Evolutionary conservation across 2,329 filamentous ascomycete species (phyloP).

Genomic region (Helotiales sp.): DNA sequence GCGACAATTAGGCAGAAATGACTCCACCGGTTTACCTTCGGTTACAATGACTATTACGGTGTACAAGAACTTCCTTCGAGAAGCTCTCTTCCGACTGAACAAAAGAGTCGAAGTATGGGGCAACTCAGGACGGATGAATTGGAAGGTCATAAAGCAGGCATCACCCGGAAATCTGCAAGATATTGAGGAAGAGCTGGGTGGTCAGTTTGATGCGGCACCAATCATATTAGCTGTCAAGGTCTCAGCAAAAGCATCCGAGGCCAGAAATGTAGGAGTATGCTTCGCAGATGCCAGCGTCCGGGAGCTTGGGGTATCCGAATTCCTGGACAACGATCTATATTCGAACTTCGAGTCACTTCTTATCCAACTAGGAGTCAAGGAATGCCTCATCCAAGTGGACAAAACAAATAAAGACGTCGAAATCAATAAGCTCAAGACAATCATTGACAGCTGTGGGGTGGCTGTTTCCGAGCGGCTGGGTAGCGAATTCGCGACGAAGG

Average conservation of each 20-base stretch:
- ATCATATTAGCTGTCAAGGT: constrained; percentile 96
- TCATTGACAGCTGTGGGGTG: constrained; percentile 89
- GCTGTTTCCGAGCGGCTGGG: constrained; percentile 79
- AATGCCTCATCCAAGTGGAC: constrained; percentile 85
- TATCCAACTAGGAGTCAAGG: constrained; percentile 93
- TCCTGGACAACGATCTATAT: constrained; percentile 97
- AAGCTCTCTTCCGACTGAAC: constrained; percentile 87
- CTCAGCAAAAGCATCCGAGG: constrained; percentile 81
- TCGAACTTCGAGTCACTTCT: constrained; percentile 96
- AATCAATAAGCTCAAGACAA: constrained; percentile 79
- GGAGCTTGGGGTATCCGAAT: constrained; percentile 95
- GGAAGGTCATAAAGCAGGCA: constrained; percentile 89
- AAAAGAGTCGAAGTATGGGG: constrained; percentile 92
- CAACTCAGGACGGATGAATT: constrained; percentile 77
- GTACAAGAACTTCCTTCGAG: constrained; percentile 91
- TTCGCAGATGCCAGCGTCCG: constrained; percentile 97
- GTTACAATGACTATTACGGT: constrained; percentile 96
- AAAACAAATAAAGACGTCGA: constrained; percentile 82
- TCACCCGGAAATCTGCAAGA: constrained; percentile 96
- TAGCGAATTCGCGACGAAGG: constrained; percentile 80
- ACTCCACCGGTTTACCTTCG: constrained; percentile 82
- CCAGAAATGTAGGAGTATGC: constrained; percentile 86
- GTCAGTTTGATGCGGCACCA: constrained; percentile 83
- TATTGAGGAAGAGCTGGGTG: constrained; percentile 92
- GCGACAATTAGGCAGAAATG: constrained; percentile 80